Percentiles rank a stretch among this genome's conserved stretches.
phyloP scores from a whole-genome alignment of 1,284 basidiomycete genomes.

The Puccinia sorghi region DNA sequence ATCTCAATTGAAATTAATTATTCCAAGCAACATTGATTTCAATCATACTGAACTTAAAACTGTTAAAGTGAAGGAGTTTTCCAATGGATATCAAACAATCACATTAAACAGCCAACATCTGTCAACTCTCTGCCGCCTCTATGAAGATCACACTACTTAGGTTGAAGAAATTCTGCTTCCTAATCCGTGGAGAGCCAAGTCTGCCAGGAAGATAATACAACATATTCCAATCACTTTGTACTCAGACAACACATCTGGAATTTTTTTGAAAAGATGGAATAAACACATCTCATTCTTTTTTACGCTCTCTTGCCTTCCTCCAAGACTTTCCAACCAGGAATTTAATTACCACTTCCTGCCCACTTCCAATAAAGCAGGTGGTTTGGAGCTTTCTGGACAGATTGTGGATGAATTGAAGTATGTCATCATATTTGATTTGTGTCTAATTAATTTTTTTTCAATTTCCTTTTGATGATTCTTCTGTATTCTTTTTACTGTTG shows the following conservation, averaged over 20 bases:
- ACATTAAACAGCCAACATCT: not conserved
- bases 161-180: not conserved
- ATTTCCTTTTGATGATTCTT: too few species aligned
- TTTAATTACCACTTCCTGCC: conserved; percentile 60
- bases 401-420: too few species aligned
- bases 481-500: too few species aligned
- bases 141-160: not conserved
- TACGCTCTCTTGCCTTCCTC: conserved; percentile 58
- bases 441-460: too few species aligned
- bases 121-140: not conserved
- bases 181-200: not conserved
- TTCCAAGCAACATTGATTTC: not conserved
- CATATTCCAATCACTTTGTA: conserved; percentile 60
- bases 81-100: not conserved
- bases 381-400: conserved; percentile 41
- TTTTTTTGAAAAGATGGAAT: conserved; percentile 59
- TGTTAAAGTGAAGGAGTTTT: not conserved
- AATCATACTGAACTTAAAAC: not conserved
- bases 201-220: not conserved
- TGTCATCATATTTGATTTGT: too few species aligned
- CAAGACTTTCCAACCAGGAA: conserved; percentile 52
- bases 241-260: conserved; percentile 62
- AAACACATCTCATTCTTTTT: conserved; percentile 56
- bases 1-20: not conserved
- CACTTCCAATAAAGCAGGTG: conserved; percentile 61